Evolutionary conservation across 768 basidiomycete genomes (phyloP).

Genomic region (Serendipita sp.): DNA sequence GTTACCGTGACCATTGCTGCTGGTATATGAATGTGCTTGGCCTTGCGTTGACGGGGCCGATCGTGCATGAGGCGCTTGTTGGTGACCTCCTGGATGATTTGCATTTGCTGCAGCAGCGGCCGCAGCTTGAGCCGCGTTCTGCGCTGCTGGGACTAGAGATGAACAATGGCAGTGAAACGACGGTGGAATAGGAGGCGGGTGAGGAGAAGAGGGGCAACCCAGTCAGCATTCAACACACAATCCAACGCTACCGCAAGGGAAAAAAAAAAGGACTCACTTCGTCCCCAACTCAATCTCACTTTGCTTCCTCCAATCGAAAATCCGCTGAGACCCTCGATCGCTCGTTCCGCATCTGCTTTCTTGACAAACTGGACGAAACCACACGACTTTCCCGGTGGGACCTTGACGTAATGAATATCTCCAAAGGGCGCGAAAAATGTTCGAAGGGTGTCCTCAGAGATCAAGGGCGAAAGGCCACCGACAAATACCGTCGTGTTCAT

Average conservation of each 20-base stretch:
- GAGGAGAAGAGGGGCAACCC: too few species aligned
- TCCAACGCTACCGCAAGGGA: neutral
- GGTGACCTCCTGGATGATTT: too few species aligned
- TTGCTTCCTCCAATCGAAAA: slow-evolving; percentile 86
- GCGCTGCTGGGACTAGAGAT: neutral
- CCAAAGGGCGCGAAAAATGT: slow-evolving; percentile 89
- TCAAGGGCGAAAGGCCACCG: slow-evolving; percentile 73
- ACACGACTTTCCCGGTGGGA: slow-evolving; percentile 90
- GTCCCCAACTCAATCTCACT: slow-evolving; percentile 84
- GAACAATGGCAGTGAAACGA: too few species aligned
- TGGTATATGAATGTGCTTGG: neutral
- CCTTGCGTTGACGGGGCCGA: neutral
- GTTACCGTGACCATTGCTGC: neutral
- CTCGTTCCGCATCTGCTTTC: slow-evolving; percentile 79
- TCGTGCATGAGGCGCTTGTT: too few species aligned
- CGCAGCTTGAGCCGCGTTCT: neutral
- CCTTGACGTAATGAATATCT: slow-evolving; percentile 89
- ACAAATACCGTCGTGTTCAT: slow-evolving; percentile 95
- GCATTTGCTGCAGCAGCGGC: neutral
- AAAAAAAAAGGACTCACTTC: slow-evolving; percentile 52
- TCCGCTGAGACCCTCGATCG: slow-evolving; percentile 89
- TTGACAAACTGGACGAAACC: slow-evolving; percentile 92
- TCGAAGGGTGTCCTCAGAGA: slow-evolving; percentile 79
- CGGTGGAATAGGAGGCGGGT: too few species aligned
- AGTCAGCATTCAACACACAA: too few species aligned